phyloP scores from a whole-genome alignment of 2,329 filamentous ascomycete species.

The Sclerotinia trifoliorum region DNA sequence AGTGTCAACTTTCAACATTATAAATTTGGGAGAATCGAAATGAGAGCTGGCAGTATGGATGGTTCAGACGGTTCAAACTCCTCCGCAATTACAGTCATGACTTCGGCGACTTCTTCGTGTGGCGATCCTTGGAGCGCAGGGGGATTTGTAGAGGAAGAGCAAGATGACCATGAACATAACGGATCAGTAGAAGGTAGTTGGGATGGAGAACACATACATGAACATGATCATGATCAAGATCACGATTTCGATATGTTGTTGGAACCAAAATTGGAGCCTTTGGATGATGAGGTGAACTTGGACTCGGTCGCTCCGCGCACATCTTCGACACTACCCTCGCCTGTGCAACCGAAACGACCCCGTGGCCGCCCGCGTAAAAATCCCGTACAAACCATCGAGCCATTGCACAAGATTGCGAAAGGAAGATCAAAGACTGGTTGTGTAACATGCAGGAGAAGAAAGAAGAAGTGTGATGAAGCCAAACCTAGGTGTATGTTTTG shows the following conservation, averaged over 20 bases:
- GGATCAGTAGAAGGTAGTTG: neutral
- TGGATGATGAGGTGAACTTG: conserved; percentile 53
- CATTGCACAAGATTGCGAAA: conserved; percentile 71
- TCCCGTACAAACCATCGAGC: conserved; percentile 54
- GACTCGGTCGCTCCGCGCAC: conserved; percentile 46
- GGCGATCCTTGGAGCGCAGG: conserved; percentile 35
- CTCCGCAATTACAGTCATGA: conserved; percentile 35
- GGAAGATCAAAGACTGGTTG: conserved; percentile 70
- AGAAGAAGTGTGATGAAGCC: conserved; percentile 71
- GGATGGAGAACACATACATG: conserved; percentile 9
- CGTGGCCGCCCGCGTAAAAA: conserved; percentile 82
- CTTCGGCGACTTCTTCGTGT: conserved; percentile 34
- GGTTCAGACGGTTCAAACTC: conserved; percentile 35
- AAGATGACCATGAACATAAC: conserved; percentile 22
- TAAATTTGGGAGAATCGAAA: conserved; percentile 12
- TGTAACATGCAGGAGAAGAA: conserved; percentile 65
- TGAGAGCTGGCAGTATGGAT: conserved; percentile 33
- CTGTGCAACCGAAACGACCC: conserved; percentile 54
- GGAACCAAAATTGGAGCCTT: conserved; percentile 56
- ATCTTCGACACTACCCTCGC: conserved; percentile 21
- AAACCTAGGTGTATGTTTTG: conserved; percentile 61
- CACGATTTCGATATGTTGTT: conserved; percentile 44
- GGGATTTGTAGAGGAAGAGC: conserved; percentile 34
- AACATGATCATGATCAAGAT: conserved; percentile 39
- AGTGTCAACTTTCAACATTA: conserved; percentile 2